These are phyloP conservation scores for Knufia fluminis DNA, from an alignment of 2,329 filamentous ascomycete genomes.

Conservation along the genomic window DNA sequence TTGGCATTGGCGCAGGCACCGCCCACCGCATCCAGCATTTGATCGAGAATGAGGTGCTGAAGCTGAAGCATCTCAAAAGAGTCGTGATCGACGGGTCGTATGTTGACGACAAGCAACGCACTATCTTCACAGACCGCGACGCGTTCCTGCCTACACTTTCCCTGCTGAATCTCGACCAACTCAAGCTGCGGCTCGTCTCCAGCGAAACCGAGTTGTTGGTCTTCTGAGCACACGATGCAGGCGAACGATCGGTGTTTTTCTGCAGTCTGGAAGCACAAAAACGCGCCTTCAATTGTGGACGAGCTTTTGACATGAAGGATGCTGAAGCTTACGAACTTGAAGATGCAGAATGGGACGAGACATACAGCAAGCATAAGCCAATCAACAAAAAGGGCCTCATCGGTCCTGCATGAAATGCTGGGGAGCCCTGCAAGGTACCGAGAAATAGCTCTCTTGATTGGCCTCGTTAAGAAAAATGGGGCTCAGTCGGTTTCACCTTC, in stretches of 20 bases:
- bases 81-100: conserved; percentile 86
- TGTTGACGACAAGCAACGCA: conserved; percentile 88
- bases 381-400: background rate
- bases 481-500: conserved; percentile 4
- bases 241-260: background rate
- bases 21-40: conserved; percentile 74
- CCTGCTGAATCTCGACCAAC: conserved; percentile 60
- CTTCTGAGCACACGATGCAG: conserved; percentile 11
- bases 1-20: conserved; percentile 84
- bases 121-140: conserved; percentile 91
- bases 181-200: conserved; percentile 31
- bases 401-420: background rate
- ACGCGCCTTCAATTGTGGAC: no score
- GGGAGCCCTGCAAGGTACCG: background rate
- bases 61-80: conserved; percentile 60
- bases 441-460: background rate
- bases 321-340: background rate
- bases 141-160: conserved; percentile 70
- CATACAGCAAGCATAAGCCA: background rate
- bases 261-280: background rate
- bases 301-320: no score
- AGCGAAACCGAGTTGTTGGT: conserved; percentile 16
- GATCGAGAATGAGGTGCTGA: conserved; percentile 72
- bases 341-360: background rate
- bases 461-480: background rate